phyloP scores from a whole-genome alignment of 129 eudicot species.

The Erigeron canadensis region DNA sequence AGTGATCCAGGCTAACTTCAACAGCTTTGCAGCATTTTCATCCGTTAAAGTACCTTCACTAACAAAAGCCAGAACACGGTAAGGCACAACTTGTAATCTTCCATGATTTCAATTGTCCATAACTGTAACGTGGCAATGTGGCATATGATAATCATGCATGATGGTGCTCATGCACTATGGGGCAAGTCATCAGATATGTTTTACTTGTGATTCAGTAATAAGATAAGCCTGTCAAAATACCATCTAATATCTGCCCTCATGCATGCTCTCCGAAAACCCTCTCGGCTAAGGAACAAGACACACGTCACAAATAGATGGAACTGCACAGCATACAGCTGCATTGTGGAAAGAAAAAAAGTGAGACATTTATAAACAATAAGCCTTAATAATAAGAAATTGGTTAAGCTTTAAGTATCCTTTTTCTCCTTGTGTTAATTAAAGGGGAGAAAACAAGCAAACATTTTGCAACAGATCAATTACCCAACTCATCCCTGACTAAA shows the following conservation, averaged over 20 bases:
- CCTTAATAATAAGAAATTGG: constrained; percentile 1
- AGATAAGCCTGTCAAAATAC: constrained; percentile 40
- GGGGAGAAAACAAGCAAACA: neutral
- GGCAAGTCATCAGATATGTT: constrained; percentile 14
- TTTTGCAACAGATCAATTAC: neutral
- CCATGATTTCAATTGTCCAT: neutral
- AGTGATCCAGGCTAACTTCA: constrained; percentile 91
- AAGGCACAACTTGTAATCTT: neutral
- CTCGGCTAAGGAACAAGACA: constrained; percentile 86
- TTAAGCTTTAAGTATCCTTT: neutral
- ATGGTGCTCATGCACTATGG: neutral
- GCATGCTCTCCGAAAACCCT: constrained; percentile 95
- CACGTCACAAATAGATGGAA: constrained; percentile 91
- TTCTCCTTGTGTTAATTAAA: neutral
- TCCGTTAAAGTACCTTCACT: constrained; percentile 57
- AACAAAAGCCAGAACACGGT: constrained; percentile 18
- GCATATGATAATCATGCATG: neutral
- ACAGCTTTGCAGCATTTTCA: constrained; percentile 60
- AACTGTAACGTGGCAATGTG: neutral
- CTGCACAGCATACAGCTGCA: constrained; percentile 98
- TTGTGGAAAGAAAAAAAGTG: constrained; percentile 9
- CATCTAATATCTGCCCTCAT: constrained; percentile 86
- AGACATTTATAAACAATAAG: constrained; percentile 15
- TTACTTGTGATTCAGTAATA: constrained; percentile 20
- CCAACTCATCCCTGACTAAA: too few species aligned